Evolutionary conservation across 2,329 filamentous ascomycete genomes (phyloP).

Genomic region (Microdochium trichocladiopsis): DNA sequence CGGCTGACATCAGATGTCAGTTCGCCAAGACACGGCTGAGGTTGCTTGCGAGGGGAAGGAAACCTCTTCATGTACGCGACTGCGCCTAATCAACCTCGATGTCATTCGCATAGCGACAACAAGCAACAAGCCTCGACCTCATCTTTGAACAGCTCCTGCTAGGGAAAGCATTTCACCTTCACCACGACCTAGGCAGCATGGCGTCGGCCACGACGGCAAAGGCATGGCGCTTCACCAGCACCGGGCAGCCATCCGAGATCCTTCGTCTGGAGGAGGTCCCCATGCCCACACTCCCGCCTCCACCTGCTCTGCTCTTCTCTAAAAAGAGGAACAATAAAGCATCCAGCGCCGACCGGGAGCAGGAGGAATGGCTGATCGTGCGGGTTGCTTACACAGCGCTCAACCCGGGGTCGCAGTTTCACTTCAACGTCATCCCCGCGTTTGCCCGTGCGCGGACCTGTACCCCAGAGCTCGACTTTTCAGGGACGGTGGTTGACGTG

Average conservation of each 20-base stretch:
- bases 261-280: neutral
- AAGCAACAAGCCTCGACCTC: too few species aligned
- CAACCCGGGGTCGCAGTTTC: constrained; percentile 34
- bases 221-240: neutral
- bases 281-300: neutral
- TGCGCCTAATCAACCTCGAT: too few species aligned
- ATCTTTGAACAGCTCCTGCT: too few species aligned
- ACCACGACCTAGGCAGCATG: too few species aligned
- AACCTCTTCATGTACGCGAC: too few species aligned
- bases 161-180: too few species aligned
- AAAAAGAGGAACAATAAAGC: neutral
- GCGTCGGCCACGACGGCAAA: neutral
- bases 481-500: constrained; percentile 28
- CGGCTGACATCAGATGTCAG: too few species aligned
- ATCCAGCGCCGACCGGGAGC: too few species aligned
- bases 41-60: too few species aligned
- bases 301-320: neutral
- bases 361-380: constrained; percentile 29
- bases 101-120: too few species aligned
- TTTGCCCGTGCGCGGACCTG: constrained; percentile 25
- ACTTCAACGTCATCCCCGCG: constrained; percentile 31
- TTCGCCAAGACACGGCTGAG: too few species aligned
- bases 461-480: constrained; percentile 36
- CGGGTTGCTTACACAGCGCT: constrained; percentile 34
- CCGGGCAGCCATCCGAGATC: neutral